Conservation (phyloP, 164 flowering plant genomes). For the Berberis vulgaris region DNA sequence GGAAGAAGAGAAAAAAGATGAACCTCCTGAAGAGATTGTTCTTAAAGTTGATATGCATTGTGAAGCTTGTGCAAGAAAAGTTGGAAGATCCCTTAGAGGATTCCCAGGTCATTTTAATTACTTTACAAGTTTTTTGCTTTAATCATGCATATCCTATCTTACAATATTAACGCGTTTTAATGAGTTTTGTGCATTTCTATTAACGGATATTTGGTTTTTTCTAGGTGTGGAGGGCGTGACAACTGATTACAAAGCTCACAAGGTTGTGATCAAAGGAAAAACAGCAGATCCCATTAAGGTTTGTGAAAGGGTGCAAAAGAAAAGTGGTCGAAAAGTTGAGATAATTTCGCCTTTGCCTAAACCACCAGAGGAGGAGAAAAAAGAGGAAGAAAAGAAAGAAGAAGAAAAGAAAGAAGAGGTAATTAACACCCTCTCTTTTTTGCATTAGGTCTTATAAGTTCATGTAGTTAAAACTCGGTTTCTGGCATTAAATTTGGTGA, state of each 20-base stretch:
- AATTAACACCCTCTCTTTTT: neutral
- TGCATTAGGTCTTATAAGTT: neutral
- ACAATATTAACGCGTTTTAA: neutral
- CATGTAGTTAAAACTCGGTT: neutral
- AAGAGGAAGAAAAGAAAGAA: constrained; percentile 21
- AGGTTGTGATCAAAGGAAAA: constrained; percentile 77
- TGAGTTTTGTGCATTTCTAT: neutral
- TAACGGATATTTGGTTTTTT: neutral
- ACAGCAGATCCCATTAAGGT: constrained; percentile 71
- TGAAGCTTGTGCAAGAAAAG: constrained; percentile 83
- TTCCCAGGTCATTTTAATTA: constrained; percentile 46
- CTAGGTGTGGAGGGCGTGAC: constrained; percentile 80
- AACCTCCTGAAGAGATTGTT: constrained; percentile 49
- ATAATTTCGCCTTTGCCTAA: constrained; percentile 74
- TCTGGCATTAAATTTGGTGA: too few species aligned
- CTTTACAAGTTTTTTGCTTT: neutral
- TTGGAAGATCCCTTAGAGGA: constrained; percentile 55
- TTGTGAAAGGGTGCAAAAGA: constrained; percentile 66
- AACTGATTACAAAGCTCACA: constrained; percentile 57
- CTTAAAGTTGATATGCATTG: constrained; percentile 89
- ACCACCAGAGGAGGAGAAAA: constrained; percentile 43
- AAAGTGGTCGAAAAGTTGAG: constrained; percentile 69
- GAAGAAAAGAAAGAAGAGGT: constrained; percentile 56
- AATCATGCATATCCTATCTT: neutral
- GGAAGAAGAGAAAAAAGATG: constrained; percentile 32